Percentiles rank a stretch among this genome's conserved stretches.
phyloP scores from a whole-genome alignment of 225 moss, liverwort and hornwort species.

The Thuidium tamariscinum region DNA sequence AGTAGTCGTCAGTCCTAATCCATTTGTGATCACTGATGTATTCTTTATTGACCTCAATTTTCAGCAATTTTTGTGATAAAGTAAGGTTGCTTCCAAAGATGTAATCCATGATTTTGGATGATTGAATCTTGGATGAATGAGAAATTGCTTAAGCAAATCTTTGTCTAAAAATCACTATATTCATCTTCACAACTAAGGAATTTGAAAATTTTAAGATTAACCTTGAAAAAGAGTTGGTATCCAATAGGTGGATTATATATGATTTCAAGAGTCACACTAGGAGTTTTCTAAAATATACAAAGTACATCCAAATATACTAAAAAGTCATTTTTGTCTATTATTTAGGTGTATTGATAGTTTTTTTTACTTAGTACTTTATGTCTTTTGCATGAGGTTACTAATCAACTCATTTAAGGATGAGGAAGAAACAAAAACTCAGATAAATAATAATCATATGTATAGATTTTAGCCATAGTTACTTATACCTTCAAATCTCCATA shows the following conservation, averaged over 20 bases:
- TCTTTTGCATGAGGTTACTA: not conserved
- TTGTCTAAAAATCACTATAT: accelerated
- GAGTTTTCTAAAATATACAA: accelerated
- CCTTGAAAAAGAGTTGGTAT: not conserved
- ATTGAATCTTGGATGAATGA: not conserved
- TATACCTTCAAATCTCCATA: not conserved
- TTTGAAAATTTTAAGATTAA: accelerated
- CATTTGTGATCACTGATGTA: no score
- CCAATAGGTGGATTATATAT: accelerated
- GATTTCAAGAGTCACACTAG: not conserved
- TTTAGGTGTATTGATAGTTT: no score
- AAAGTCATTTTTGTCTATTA: not conserved
- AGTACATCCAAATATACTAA: not conserved
- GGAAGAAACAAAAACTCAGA: not conserved
- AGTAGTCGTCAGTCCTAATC: not conserved
- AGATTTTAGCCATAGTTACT: not conserved
- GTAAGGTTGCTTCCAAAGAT: not conserved
- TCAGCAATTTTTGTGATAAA: not conserved
- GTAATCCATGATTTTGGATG: not conserved
- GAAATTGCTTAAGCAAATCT: not conserved
- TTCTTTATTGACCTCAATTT: not conserved
- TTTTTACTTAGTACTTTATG: not conserved
- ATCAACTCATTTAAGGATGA: not conserved
- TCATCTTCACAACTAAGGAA: no score
- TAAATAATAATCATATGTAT: no score